Base-by-base conservation (phyloP, 371 early-diverging fungal species). In the Choanephora cucurbitarum region DNA sequence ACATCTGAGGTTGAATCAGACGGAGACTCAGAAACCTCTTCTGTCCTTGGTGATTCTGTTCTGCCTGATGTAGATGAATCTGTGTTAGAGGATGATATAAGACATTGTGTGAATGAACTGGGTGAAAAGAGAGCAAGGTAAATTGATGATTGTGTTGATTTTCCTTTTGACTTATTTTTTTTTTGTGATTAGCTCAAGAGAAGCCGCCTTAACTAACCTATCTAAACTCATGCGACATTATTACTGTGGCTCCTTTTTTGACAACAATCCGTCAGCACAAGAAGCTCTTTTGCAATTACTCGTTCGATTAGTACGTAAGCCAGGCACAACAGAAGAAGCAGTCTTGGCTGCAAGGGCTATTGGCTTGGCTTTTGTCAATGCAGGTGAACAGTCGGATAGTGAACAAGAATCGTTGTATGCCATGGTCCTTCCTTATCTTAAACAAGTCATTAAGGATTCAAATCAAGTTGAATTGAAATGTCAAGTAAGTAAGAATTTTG, bases 341-440 rank as follows among this genome's bases (percentile, higher is more conserved):
- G 58, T 76, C 37, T 62, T 83, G 48, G 86, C 88, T 21, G 72
- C 79, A 19, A 67, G 71, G 43, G 86, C 70, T 13, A 75, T 87
- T 18, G 75, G 79, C 9, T 69, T 87, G 7, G 79, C 75, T 19
- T 90, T 88, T 60, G 57, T 87, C 22, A 86, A 76, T 33, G 73
- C 86, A 45, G 88, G 84, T 24, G 80, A 77, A 22, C 54, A 57
- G 28, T 44, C 57, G 5, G 57, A 42, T 14, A 59, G 49, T 14
- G 82, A 77, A 34, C 81, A 82, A 44, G 85, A 84, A 48, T 68
- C 69, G 37, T 70, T 80, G 57, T 87, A 83, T 57, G 70, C 72
- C 18, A 70, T 77, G 55, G 70, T 81, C 11, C 54, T 77, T 15
- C 70, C 75, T 8, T 43, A 72, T 23, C 65, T 83, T 33, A 81